Evolutionary conservation across 306 rosid species (phyloP), one percentile per base, ranked within the genome.

Genomic region (Acacia melanoxylon): DNA sequence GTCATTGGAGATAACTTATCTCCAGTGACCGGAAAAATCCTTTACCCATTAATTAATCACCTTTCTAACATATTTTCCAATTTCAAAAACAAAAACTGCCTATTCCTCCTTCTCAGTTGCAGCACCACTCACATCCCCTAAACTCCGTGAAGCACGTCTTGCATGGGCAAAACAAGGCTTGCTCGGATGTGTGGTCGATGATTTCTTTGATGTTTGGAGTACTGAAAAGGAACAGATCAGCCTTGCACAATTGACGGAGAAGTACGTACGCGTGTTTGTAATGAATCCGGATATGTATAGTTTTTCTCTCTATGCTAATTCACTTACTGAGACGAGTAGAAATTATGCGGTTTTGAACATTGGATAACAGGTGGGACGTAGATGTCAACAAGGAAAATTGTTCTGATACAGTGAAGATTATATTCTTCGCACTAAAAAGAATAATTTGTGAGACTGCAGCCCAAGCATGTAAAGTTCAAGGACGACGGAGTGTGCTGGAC

Each of bases 181-280:
- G 46, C 88, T 91, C 5, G 63, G 84, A 16, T 82, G 87, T 29
- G 89, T 85, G 42, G 83, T 87, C 37, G 91, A 89, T 84, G 89
- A 91, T 78, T 87, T 91, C 85, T 89, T 74, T 74, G 92, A 89
- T 10, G 44, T 87, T 61, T 86, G 92, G 33, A 88, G 89, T 49
- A 89, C 90, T 54, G 85, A 87, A 82, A 90, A 84, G 81, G 92
- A 91, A 80, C 42, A 89, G 40, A 35, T 78, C 22, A 87, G 87
- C 29, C 73, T 37, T 16, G 71, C 87, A 44, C 83, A 84, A 31
- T 74, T 91, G 76, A 68, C 87, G 12, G 81, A 89, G 77, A 89
- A 89, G 94, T 91, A 80, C 5, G 78, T 63, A 0, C 0, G 25
- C 14, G 14, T 10, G 17, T 16, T n/a, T n/a, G n/a, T n/a, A 71